Evolutionary conservation across 1,139 yeast species (phyloP), one percentile per base, ranked within the genome.

Genomic region (Pneumocystis oryctolagi): DNA sequence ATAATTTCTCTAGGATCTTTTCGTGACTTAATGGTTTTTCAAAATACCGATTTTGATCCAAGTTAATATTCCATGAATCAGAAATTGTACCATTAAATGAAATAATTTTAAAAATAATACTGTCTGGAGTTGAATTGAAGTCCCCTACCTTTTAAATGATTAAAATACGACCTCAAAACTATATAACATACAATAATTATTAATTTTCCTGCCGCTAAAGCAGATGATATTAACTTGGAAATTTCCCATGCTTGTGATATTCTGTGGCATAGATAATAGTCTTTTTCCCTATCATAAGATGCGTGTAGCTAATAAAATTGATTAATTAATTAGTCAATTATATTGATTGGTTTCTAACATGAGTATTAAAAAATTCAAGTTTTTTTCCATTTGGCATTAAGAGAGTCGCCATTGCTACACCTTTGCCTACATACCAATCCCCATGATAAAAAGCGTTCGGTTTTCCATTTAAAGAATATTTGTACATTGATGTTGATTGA

Each of bases 231-330:
- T 62, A 89, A 67, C 63, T 83, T 81, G 31, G 92, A 80, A 71
- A 94, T 82, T 72, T 90, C 97, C 97, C 97, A 92, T 0, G 97
- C 97, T 73, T 92, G 99, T 65, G 95, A 83, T 0, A 96, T 85
- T 63, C 98, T 77, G 72, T 92, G 97, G 68, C 96, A 87, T 2
- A 84, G 78, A 72, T 94, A 92, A 5, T 94, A 86, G 5, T 95
- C 94, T 73, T 89, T 96, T 0, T 97, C 97, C 0, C 77, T 75
- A 0, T 94, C 82, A 71, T 92, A 92, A 0, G 99, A 98, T 1
- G 99, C 98, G 75, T 92, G 99, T 92, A 94, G 85, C 63, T 61
- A 32, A 9, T 20, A 28, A 16, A 56, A 34, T n/a, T n/a, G n/a
- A n/a, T n/a, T 32, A 18, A 34, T 31, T 16, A 30, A 34, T 35